Base-by-base conservation (phyloP, 2,329 filamentous ascomycete species). In the Ceratocystiopsis brevicomis region DNA sequence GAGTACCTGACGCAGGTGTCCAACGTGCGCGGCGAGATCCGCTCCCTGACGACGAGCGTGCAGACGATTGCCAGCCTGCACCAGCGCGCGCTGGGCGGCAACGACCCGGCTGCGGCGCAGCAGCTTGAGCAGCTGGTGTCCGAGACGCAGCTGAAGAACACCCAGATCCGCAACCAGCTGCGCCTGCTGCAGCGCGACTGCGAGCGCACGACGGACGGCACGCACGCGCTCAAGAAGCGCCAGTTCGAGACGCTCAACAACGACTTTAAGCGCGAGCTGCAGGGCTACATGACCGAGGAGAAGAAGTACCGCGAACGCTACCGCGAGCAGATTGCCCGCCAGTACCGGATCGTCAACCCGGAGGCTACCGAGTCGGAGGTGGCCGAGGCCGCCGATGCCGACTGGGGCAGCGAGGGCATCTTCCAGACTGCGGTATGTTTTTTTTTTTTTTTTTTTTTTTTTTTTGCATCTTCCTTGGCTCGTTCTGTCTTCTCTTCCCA, bases 271-370 rank as follows among this genome's bases (percentile, higher is more conserved):
- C 71, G 70, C 49, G 76, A 81, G 57, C 66, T 87, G 49, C 69
- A 77, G 56, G 71, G 72, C 52, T 86, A 82, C 59, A 69, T 79
- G 55, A 64, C 71, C 51, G 77, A 83, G 56, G 83, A 90, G 66
- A 65, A 71, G 46, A 68, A 71, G 39, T 87, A 84, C 64, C 70
- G 73, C 55, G 68, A 73, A 56, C 67, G 76, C 50, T 85, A 85
- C 59, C 72, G 78, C 47, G 79, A 86, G 49, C 80, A 85, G 59
- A 84, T 88, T 56, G 74, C 75, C 46, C 71, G 83, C 53, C 83
- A 90, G 60, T 87, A 83, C 60, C 69, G 75, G 45, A 86, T 88
- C 55, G 81, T 85, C 51, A 84, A 86, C 57, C 82, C 82, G 42
- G 77, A 85, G 38, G 83, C 82, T n/a, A 71, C 71, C 40, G 80